Conservation (phyloP, 225 moss, liverwort and hornwort genomes). For the Neckera pumila region DNA sequence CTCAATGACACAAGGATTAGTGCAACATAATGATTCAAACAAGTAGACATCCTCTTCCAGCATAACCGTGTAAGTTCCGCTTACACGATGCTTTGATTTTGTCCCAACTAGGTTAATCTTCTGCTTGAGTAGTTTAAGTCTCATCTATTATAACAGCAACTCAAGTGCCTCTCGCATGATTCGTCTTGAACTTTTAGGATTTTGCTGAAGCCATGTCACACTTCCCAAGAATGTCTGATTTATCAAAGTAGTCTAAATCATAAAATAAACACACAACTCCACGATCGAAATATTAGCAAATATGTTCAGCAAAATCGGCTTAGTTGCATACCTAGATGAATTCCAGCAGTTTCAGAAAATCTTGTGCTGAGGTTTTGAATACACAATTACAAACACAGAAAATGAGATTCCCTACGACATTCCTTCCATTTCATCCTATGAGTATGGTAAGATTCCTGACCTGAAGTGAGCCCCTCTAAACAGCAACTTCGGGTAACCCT, state of each 20-base stretch:
- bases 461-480: background rate
- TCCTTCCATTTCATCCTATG: background rate
- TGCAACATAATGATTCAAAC: background rate
- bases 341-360: background rate
- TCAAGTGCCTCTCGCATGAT: background rate
- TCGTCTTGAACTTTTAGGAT: background rate
- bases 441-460: background rate
- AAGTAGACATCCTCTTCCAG: background rate
- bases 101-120: background rate
- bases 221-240: background rate
- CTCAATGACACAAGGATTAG: background rate
- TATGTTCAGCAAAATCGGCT: background rate
- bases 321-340: background rate
- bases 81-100: background rate
- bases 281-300: background rate
- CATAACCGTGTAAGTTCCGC: background rate
- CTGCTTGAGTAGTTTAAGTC: background rate
- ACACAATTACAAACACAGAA: background rate
- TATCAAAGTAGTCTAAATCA: background rate
- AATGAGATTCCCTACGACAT: background rate
- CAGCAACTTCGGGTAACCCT: background rate
- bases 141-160: background rate
- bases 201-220: background rate
- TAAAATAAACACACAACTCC: background rate
- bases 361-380: background rate